These are phyloP conservation scores for Conticribra guillardii DNA, from an alignment of 108 stramenopile species.

Conservation along the genomic window DNA sequence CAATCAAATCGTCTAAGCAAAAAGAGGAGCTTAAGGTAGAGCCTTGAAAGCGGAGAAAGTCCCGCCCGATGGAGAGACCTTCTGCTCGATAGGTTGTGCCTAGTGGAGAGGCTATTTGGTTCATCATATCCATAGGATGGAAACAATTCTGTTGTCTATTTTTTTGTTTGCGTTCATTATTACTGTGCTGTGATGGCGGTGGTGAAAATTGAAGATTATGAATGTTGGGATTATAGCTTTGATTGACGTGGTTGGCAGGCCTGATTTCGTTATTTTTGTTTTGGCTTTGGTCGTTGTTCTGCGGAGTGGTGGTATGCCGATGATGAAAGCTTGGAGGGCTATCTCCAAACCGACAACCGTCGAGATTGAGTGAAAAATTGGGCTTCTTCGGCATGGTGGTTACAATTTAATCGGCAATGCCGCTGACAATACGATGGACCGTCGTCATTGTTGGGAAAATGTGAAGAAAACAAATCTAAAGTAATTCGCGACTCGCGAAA, in stretches of 20 bases:
- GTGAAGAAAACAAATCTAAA: no score
- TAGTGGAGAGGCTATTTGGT: constrained; percentile 33
- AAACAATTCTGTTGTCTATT: neutral
- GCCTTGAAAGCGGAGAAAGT: constrained; percentile 78
- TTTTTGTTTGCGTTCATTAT: neutral
- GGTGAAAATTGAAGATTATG: neutral
- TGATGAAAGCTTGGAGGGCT: neutral
- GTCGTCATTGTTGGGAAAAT: no score
- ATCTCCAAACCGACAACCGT: constrained; percentile 46
- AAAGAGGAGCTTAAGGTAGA: constrained; percentile 48
- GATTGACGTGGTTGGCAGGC: neutral
- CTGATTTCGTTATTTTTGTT: neutral
- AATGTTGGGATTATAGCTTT: constrained; percentile 2
- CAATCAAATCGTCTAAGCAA: constrained; percentile 26
- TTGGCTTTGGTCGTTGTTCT: neutral
- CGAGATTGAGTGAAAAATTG: constrained; percentile 34
- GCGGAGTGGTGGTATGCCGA: neutral
- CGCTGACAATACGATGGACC: no score
- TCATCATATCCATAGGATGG: neutral
- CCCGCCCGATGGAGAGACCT: constrained; percentile 76
- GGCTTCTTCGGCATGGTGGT: constrained; percentile 3
- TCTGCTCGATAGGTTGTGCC: constrained; percentile 68
- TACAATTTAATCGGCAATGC: no score
- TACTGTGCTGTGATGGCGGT: neutral
- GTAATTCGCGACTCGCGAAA: no score